Conservation (phyloP, 805 yeast species). For the Starmerella etchellsii region DNA sequence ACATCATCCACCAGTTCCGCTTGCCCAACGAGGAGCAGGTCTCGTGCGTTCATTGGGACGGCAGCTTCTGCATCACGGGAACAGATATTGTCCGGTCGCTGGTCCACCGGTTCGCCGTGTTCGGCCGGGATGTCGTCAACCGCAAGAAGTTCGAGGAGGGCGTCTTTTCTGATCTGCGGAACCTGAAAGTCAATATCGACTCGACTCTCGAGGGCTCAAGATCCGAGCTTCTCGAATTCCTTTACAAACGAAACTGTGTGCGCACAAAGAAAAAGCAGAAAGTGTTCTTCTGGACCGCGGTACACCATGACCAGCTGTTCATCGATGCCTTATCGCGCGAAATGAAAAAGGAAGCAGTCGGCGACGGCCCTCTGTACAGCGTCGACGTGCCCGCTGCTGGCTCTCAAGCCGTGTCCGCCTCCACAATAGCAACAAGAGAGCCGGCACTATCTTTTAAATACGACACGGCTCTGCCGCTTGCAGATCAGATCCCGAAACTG, state of each 20-base stretch:
- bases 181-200: slow-evolving; percentile 64
- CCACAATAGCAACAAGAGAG: slow-evolving; percentile 58
- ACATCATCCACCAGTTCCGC: slow-evolving; percentile 73
- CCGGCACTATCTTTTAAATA: slow-evolving; percentile 68
- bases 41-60: slow-evolving; percentile 85
- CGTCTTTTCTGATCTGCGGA: slow-evolving; percentile 76
- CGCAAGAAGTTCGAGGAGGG: slow-evolving; percentile 96
- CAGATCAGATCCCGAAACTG: slow-evolving; percentile 24
- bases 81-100: slow-evolving; percentile 90
- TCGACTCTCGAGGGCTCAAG: slow-evolving; percentile 83
- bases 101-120: slow-evolving; percentile 75
- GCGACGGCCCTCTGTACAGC: neutral
- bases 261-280: slow-evolving; percentile 94
- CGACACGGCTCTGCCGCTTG: slow-evolving; percentile 31
- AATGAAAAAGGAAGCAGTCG: slow-evolving; percentile 25
- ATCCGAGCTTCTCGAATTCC: slow-evolving; percentile 67
- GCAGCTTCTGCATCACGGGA: slow-evolving; percentile 79
- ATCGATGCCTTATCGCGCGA: slow-evolving; percentile 89
- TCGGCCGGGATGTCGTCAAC: slow-evolving; percentile 73
- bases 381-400: neutral
- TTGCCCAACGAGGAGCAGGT: slow-evolving; percentile 81
- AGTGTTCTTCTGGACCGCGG: slow-evolving; percentile 92
- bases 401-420: slow-evolving; percentile 21
- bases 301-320: slow-evolving; percentile 84
- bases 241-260: slow-evolving; percentile 73